Evolutionary conservation across 2,329 filamentous ascomycete genomes (phyloP).

Genomic region (Sarocladium oryzae): DNA sequence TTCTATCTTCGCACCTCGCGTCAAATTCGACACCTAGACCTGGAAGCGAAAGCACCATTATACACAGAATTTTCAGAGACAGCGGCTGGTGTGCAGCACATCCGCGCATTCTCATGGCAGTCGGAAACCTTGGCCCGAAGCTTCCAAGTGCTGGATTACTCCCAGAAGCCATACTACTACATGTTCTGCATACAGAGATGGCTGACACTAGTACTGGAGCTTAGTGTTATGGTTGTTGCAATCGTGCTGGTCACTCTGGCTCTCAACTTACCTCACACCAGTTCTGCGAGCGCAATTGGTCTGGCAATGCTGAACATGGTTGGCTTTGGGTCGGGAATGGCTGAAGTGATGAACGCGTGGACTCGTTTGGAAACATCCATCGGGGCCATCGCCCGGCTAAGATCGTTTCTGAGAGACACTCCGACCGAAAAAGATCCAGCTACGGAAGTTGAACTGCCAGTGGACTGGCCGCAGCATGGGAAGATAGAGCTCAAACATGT

Average conservation of each 20-base stretch:
- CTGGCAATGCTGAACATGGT: conserved; percentile 11
- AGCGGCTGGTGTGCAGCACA: conserved; percentile 37
- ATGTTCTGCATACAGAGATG: conserved; percentile 43
- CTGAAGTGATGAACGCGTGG: not conserved
- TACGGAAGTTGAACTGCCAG: not conserved
- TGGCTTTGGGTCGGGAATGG: not conserved
- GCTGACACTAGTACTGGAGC: conserved; percentile 40
- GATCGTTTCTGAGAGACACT: not conserved
- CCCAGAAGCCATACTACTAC: conserved; percentile 43
- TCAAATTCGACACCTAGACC: conserved; percentile 43
- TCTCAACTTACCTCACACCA: conserved; percentile 20
- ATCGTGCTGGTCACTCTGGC: conserved; percentile 41
- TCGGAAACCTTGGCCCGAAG: conserved; percentile 27
- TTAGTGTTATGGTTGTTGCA: conserved; percentile 40
- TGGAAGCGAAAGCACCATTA: conserved; percentile 42
- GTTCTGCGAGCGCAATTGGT: conserved; percentile 24
- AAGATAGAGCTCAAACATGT: not conserved
- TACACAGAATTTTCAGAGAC: conserved; percentile 46
- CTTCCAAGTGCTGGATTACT: conserved; percentile 30
- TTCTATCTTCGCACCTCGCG: conserved; percentile 46
- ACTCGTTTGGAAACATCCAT: not conserved
- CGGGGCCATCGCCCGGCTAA: not conserved
- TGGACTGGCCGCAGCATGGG: not conserved
- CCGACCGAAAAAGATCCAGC: not conserved
- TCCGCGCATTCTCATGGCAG: conserved; percentile 45